phyloP scores from a whole-genome alignment of 441 rosid genomes.

The Gossypium davidsonii region DNA sequence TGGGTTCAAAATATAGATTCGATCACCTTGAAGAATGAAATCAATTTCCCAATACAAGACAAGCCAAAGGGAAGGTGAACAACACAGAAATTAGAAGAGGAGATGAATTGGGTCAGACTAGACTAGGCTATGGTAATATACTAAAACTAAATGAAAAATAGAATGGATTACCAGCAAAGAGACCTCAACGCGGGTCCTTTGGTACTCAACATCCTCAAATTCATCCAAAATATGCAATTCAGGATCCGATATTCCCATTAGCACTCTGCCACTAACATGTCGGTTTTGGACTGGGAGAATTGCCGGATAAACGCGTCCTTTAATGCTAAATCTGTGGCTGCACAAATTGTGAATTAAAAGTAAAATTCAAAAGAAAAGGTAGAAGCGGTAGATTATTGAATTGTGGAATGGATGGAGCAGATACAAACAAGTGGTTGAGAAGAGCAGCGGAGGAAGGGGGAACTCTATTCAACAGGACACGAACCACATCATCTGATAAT shows the following conservation, averaged over 20 bases:
- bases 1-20: neutral
- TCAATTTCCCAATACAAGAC: neutral
- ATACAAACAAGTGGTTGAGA: slow-evolving; percentile 44
- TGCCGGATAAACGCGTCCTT: slow-evolving; percentile 84
- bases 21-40: neutral
- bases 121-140: neutral
- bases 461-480: slow-evolving; percentile 58
- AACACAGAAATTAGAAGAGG: neutral
- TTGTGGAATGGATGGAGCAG: neutral
- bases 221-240: slow-evolving; percentile 61
- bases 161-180: slow-evolving; percentile 33
- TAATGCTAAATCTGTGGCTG: slow-evolving; percentile 83
- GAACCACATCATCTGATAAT: slow-evolving; percentile 59
- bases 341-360: neutral
- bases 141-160: neutral
- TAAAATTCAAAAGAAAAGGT: neutral
- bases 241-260: slow-evolving; percentile 57
- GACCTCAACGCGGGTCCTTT: slow-evolving; percentile 53
- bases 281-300: slow-evolving; percentile 52
- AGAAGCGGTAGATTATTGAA: neutral
- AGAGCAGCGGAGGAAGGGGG: slow-evolving; percentile 50
- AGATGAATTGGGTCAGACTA: neutral
- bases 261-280: slow-evolving; percentile 55
- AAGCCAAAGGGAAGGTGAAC: neutral
- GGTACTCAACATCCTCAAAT: slow-evolving; percentile 86